phyloP scores from a whole-genome alignment of 495 filamentous ascomycete genomes.

The Pyrenula massariospora region DNA sequence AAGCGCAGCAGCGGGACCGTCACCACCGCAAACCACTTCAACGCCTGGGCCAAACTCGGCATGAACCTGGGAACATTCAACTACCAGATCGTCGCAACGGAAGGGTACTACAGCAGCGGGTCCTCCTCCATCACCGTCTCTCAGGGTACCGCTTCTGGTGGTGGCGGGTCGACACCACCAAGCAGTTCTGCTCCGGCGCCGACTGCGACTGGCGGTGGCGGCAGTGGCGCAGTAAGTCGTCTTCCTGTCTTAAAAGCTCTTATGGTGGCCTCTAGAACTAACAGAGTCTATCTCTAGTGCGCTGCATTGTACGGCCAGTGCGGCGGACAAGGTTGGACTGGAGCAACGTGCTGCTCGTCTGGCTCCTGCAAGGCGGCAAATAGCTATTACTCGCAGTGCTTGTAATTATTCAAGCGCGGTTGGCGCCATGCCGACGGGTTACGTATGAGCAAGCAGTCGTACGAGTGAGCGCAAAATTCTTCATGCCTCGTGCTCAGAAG shows the following conservation, averaged over 20 bases:
- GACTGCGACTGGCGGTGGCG: not conserved
- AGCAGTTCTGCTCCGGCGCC: not conserved
- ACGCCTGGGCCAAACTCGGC: constrained; percentile 40
- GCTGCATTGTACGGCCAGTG: not conserved
- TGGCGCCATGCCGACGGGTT: no score
- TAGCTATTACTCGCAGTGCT: constrained; percentile 14
- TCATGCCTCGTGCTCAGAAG: no score
- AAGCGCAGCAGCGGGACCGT: constrained; percentile 43
- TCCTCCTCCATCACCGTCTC: constrained; percentile 37
- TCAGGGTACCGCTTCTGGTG: no score
- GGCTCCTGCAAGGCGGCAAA: constrained; percentile 5
- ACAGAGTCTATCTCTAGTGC: not conserved
- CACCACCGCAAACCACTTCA: constrained; percentile 46
- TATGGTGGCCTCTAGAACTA: not conserved
- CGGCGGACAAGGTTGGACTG: not conserved
- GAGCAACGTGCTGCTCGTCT: constrained; percentile 1
- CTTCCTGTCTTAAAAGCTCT: not conserved
- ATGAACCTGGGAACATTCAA: constrained; percentile 41
- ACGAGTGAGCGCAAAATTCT: no score
- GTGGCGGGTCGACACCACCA: not conserved
- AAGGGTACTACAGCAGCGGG: constrained; percentile 46
- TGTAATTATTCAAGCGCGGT: constrained; percentile 3
- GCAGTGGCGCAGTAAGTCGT: not conserved
- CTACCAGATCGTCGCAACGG: constrained; percentile 50
- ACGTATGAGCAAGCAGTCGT: no score